Base-by-base conservation (phyloP, 768 basidiomycete species). In the Lactarius deliciosus region DNA sequence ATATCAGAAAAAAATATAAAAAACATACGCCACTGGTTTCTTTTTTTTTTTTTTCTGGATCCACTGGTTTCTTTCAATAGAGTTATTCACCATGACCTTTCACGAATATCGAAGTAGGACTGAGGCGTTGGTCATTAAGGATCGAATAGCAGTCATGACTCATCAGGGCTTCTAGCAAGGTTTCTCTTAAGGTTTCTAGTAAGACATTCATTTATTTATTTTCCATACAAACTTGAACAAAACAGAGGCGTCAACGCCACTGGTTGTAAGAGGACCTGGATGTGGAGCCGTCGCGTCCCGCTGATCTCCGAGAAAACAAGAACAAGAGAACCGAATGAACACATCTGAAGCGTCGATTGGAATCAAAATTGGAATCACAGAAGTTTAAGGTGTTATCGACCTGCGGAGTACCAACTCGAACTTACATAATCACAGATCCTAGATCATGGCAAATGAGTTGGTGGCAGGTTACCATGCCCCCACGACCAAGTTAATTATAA, bases 291-390 rank as follows among this genome's bases (percentile, higher is more conserved):
- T 41, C n/a, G 45, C 1, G 9, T 62, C 11, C 40, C n/a, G 47
- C 45, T 40, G 61, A 63, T 63, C 61, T 54, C 63, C 50, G 30
- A 38, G 22, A 53, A 25, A 50, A 53, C 13, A 28, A 58, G 57
- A 45, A 57, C 56, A 50, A 34, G 45, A 40, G 20, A 57, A 47
- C 25, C 28, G 38, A 40, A 43, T 58, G 38, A 22, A 20, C 38
- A 20, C 38, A 20, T 10, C 45, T 57, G 56, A 61, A 66, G 25
- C 53, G 41, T 62, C 56, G 18, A 57, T 20, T 62, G 11, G 15
- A 41, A 53, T 32, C 32, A 32, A 32, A 32, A 32, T 32, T 32
- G 32, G 30, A 32, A 32, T 32, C 32, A 32, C 32, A 32, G 32
- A 32, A 32, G 32, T 32, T 32, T 32, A 32, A 32, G 32, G 32